Evolutionary conservation across 2,329 filamentous ascomycete species (phyloP).

Genomic region (Cladorrhinum sp.): DNA sequence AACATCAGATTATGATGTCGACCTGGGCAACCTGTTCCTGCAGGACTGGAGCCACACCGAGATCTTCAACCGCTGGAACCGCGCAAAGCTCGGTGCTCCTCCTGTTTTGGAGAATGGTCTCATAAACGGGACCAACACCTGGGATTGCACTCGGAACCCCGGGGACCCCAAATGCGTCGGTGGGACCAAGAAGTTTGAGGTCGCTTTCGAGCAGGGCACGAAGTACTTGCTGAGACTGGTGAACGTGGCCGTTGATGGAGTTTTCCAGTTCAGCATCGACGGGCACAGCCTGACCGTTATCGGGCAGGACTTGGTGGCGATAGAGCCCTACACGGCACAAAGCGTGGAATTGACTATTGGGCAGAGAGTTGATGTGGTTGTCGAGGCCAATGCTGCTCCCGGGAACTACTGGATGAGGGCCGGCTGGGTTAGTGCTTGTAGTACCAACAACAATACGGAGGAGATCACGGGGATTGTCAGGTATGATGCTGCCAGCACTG

Average conservation of each 20-base stretch:
- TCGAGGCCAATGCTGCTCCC: constrained; percentile 38
- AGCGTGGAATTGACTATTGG: constrained; percentile 45
- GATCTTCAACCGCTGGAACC: constrained; percentile 23
- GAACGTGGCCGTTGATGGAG: constrained; percentile 44
- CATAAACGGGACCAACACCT: constrained; percentile 42
- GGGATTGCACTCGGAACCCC: constrained; percentile 22
- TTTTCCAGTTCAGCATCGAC: constrained; percentile 52
- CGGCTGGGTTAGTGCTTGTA: constrained; percentile 42
- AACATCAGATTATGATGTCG: constrained; percentile 46
- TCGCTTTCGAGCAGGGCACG: constrained; percentile 17
- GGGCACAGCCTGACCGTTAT: constrained; percentile 58
- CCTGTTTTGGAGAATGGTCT: constrained; percentile 44
- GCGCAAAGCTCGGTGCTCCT: constrained; percentile 29
- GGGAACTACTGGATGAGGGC: constrained; percentile 49
- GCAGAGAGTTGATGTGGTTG: constrained; percentile 46
- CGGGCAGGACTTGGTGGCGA: constrained; percentile 55
- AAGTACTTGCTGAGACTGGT: constrained; percentile 44
- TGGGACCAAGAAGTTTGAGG: constrained; percentile 21
- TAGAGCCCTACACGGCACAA: constrained; percentile 51
- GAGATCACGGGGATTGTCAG: constrained; percentile 50
- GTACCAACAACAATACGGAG: constrained; percentile 36
- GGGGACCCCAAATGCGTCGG: constrained; percentile 11
- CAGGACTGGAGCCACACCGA: constrained; percentile 46
- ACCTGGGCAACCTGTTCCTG: constrained; percentile 47
- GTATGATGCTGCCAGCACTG: constrained; percentile 33